Evolutionary conservation across 2,329 filamentous ascomycete genomes (phyloP).

Genomic region (Trichoderma brevicompactum): DNA sequence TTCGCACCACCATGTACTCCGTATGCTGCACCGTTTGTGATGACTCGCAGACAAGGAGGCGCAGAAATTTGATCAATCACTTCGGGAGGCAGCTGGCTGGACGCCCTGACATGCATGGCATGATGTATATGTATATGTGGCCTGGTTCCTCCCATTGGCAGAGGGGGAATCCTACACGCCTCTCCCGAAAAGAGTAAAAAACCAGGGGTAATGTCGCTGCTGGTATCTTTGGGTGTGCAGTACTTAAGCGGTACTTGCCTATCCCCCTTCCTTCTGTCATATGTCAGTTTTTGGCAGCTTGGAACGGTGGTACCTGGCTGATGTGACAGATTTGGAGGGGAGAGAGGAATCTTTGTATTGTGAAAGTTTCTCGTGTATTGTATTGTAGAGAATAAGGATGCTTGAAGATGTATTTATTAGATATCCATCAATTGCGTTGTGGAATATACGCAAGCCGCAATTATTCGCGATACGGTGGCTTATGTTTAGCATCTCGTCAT

Average conservation of each 20-base stretch:
- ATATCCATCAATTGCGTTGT: no score
- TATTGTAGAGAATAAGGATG: no score
- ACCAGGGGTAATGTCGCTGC: background rate
- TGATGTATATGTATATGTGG: conserved; percentile 6
- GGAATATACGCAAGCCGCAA: no score
- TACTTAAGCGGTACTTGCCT: conserved; percentile 3
- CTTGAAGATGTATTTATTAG: no score
- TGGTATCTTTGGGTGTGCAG: background rate
- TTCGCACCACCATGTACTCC: background rate
- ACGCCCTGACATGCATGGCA: conserved; percentile 3
- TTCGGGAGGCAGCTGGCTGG: conserved; percentile 2
- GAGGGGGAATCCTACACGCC: background rate
- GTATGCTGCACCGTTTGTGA: background rate
- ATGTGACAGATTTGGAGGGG: no score
- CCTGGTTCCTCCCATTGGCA: background rate
- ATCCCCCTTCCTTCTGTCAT: background rate
- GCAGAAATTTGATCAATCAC: conserved; percentile 2
- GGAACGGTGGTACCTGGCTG: no score
- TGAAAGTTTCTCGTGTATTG: no score
- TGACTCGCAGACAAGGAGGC: background rate
- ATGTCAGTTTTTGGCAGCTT: conserved; percentile 1
- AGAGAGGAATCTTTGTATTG: no score
- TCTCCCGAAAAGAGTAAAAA: conserved; percentile 10
- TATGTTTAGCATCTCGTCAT: no score
- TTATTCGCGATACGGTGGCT: no score